These are phyloP conservation scores for Hymenoscyphus salicellus DNA, from an alignment of 2,329 filamentous ascomycete species.

Conservation along the genomic window DNA sequence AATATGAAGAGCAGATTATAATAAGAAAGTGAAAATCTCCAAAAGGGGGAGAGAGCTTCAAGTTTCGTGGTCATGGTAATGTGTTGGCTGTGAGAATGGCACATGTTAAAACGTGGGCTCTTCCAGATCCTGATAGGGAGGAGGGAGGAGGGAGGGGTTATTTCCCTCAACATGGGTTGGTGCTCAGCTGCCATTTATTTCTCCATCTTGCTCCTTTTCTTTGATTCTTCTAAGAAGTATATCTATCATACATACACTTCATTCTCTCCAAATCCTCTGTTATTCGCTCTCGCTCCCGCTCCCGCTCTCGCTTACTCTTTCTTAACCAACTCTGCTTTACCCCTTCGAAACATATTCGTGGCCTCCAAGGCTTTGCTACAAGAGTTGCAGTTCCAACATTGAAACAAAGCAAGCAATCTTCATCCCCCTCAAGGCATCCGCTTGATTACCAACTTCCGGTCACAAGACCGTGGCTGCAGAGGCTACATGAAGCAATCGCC, in stretches of 20 bases:
- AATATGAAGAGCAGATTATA: no score
- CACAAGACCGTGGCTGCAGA: neutral
- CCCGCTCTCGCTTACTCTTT: neutral
- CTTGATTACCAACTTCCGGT: neutral
- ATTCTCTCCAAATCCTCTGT: no score
- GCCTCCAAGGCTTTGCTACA: neutral
- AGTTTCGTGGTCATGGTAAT: neutral
- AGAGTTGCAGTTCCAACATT: neutral
- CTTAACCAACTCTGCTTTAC: neutral
- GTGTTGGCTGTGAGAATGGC: neutral
- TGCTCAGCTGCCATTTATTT: neutral
- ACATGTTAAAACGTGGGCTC: neutral
- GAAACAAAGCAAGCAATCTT: neutral
- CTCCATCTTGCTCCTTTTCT: neutral
- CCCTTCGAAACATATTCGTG: neutral
- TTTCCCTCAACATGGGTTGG: neutral
- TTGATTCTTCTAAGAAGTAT: neutral
- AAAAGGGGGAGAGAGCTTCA: neutral
- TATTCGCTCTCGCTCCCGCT: neutral
- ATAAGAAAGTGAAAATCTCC: no score
- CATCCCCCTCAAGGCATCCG: neutral
- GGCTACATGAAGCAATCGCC: neutral
- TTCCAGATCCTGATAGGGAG: neutral
- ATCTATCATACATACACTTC: neutral
- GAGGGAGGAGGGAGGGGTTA: neutral